Evolutionary conservation across 257 asterid species (phyloP).

Genomic region (Salvia hispanica): DNA sequence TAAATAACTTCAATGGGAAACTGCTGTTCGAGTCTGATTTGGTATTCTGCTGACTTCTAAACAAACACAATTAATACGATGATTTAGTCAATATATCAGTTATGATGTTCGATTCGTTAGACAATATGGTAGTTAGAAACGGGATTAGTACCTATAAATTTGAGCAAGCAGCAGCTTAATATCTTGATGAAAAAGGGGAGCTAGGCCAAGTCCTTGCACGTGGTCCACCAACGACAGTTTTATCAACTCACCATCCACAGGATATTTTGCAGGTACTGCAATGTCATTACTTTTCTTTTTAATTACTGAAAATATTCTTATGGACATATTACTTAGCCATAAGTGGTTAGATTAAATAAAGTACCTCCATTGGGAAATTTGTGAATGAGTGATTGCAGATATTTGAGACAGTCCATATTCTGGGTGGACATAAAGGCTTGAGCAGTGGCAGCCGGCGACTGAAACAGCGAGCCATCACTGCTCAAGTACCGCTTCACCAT

Average conservation of each 20-base stretch:
- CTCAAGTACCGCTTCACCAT: constrained; percentile 23
- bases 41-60: constrained; percentile 30
- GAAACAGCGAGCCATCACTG: constrained; percentile 47
- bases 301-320: too few relatives aligned
- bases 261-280: constrained; percentile 48
- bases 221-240: constrained; percentile 53
- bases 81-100: background rate
- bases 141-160: constrained; percentile 37
- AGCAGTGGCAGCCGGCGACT: constrained; percentile 62
- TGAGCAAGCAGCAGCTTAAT: constrained; percentile 43
- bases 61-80: background rate
- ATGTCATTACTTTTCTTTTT: background rate
- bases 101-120: too few relatives aligned
- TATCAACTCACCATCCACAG: constrained; percentile 50
- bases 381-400: constrained; percentile 41
- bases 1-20: constrained; percentile 40
- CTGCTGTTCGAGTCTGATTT: constrained; percentile 4
- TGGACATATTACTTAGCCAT: too few relatives aligned
- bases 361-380: constrained; percentile 53
- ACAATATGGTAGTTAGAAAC: background rate
- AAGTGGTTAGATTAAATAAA: background rate
- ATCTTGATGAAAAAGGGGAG: constrained; percentile 45
- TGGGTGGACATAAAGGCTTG: constrained; percentile 45
- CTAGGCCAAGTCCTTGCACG: constrained; percentile 57
- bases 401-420: constrained; percentile 31